These are phyloP conservation scores for Colletotrichum chlorophyti DNA, from an alignment of 2,329 filamentous ascomycete species.

Conservation along the genomic window DNA sequence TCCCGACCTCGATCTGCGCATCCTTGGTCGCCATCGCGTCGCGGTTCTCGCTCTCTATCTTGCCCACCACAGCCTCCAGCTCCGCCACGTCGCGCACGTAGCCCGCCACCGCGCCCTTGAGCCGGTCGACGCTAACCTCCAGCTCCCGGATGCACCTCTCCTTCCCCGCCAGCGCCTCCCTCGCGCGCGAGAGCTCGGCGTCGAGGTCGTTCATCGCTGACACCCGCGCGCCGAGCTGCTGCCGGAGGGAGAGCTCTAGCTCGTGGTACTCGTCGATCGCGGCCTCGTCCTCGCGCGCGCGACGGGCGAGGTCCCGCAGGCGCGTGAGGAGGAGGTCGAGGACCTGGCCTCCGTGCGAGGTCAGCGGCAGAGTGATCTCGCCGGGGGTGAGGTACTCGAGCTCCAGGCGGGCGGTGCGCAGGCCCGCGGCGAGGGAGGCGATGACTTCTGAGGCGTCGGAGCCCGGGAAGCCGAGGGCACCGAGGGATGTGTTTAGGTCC, in stretches of 20 bases:
- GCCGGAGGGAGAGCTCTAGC: conserved; percentile 60
- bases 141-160: conserved; percentile 52
- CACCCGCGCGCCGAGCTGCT: conserved; percentile 62
- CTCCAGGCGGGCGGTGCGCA: conserved; percentile 65
- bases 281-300: conserved; percentile 56
- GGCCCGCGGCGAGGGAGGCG: conserved; percentile 51
- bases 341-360: conserved; percentile 59
- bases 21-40: conserved; percentile 38
- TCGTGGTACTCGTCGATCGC: conserved; percentile 66
- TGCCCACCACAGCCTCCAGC: conserved; percentile 58
- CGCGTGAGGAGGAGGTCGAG: conserved; percentile 60
- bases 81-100: conserved; percentile 62
- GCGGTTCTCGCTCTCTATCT: conserved; percentile 50
- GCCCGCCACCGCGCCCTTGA: conserved; percentile 57
- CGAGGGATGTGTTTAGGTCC: conserved; percentile 53
- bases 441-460: conserved; percentile 56
- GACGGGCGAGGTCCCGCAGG: conserved; percentile 56
- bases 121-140: conserved; percentile 54
- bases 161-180: conserved; percentile 42
- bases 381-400: conserved; percentile 68
- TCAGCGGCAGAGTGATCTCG: conserved; percentile 60
- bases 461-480: conserved; percentile 57
- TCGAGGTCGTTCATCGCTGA: conserved; percentile 56
- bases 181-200: conserved; percentile 46
- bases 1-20: conserved; percentile 42